Conservation (phyloP, 2,329 filamentous ascomycete genomes). For the Venturia asperata region DNA sequence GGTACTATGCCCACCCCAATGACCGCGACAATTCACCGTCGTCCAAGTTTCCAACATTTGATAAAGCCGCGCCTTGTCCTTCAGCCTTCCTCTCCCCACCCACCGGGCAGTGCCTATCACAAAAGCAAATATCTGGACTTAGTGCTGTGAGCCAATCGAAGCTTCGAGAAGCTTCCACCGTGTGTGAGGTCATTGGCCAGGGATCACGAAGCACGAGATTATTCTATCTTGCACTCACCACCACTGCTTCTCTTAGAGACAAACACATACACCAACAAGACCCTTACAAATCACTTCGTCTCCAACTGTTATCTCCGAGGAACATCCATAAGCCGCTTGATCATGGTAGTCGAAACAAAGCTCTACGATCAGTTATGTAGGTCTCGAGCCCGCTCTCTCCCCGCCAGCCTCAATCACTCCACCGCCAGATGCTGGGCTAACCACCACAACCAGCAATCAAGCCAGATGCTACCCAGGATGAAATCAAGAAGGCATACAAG, state of each 20-base stretch:
- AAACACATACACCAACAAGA: background rate
- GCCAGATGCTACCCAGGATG: conserved; percentile 75
- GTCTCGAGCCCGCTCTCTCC: conserved; percentile 22
- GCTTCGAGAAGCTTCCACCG: conserved; percentile 34
- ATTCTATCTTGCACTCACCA: background rate
- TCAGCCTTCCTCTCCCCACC: background rate
- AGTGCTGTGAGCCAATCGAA: conserved; percentile 22
- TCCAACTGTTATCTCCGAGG: background rate
- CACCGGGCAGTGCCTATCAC: background rate
- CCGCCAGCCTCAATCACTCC: background rate
- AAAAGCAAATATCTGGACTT: background rate
- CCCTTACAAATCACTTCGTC: background rate
- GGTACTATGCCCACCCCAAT: background rate
- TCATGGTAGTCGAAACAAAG: conserved; percentile 90
- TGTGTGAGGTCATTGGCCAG: conserved; percentile 16
- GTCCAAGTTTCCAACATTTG: background rate
- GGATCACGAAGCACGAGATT: background rate
- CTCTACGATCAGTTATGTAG: conserved; percentile 75
- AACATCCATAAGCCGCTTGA: conserved; percentile 28
- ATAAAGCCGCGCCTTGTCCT: background rate
- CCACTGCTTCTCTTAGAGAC: background rate
- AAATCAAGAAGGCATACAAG: conserved; percentile 94
- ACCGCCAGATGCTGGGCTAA: conserved; percentile 6
- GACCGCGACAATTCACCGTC: background rate
- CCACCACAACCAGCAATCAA: conserved; percentile 49